These are phyloP conservation scores for Aspergillus puulaauensis DNA, from an alignment of 2,329 filamentous ascomycete genomes.

Conservation along the genomic window DNA sequence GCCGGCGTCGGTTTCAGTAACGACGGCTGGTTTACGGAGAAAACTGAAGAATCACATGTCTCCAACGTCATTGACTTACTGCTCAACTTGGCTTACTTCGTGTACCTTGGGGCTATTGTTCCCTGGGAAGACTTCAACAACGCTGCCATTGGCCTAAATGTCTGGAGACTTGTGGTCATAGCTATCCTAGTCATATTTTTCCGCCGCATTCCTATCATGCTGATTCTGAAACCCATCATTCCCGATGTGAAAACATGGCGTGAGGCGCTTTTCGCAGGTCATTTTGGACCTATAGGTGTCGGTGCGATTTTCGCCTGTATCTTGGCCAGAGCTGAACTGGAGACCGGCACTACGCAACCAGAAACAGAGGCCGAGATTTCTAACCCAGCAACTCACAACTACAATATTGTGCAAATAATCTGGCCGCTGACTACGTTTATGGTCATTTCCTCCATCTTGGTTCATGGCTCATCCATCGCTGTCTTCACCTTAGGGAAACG, in stretches of 20 bases:
- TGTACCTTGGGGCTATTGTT: constrained; percentile 95
- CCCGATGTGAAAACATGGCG: constrained; percentile 98
- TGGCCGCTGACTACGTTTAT: constrained; percentile 96
- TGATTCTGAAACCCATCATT: constrained; percentile 85
- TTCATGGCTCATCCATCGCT: constrained; percentile 96
- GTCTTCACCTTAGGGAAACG: constrained; percentile 97
- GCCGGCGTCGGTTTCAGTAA: constrained; percentile 99
- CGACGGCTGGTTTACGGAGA: constrained; percentile 97
- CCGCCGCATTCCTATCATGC: constrained; percentile 92
- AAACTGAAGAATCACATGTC: constrained; percentile 97
- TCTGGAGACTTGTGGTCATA: constrained; percentile 91
- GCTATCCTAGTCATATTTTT: constrained; percentile 94
- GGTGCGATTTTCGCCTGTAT: constrained; percentile 96
- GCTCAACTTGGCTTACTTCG: constrained; percentile 96
- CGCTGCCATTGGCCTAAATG: constrained; percentile 68
- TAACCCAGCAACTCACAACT: constrained; percentile 56
- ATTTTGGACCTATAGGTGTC: constrained; percentile 96
- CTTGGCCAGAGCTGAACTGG: constrained; percentile 85
- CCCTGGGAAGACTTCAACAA: constrained; percentile 92
- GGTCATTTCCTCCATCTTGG: constrained; percentile 89
- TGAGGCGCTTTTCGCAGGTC: constrained; percentile 92
- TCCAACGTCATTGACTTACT: constrained; percentile 98
- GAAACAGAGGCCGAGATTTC: constrained; percentile 60
- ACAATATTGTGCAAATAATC: constrained; percentile 76
- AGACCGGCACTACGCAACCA: constrained; percentile 73